Evolutionary conservation across 306 rosid species (phyloP).

Genomic region (Cicer yamashitae): DNA sequence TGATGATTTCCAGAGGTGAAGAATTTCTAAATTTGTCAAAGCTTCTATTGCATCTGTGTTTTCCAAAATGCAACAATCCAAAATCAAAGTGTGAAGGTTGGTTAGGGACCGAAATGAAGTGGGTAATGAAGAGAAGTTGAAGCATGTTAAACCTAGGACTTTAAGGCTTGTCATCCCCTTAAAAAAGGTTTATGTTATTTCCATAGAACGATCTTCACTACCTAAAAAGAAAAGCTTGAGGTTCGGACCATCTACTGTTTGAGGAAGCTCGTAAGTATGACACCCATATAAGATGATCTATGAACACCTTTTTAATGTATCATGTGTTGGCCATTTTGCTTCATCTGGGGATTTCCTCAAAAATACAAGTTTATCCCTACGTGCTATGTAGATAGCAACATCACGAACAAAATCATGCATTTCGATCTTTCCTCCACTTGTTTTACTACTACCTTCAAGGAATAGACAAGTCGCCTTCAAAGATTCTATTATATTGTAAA

Average conservation of each 20-base stretch:
- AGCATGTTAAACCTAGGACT: not conserved
- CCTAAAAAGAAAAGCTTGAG: rapidly evolving
- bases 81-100: too few relatives aligned
- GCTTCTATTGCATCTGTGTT: too few relatives aligned
- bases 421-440: too few relatives aligned
- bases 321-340: not conserved
- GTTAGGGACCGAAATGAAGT: too few relatives aligned
- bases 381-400: constrained; percentile 16
- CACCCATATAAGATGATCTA: rapidly evolving
- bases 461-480: too few relatives aligned
- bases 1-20: too few relatives aligned
- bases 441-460: too few relatives aligned
- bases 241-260: not conserved
- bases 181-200: not conserved
- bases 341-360: rapidly evolving
- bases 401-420: too few relatives aligned
- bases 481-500: too few relatives aligned
- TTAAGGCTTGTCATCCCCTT: not conserved
- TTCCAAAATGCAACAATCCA: too few relatives aligned
- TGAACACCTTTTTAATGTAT: not conserved
- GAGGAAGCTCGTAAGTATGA: not conserved
- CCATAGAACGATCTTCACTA: rapidly evolving
- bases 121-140: too few relatives aligned
- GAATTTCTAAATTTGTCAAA: too few relatives aligned
- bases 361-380: not conserved